phyloP scores from a whole-genome alignment of 495 filamentous ascomycete genomes.

The Alectoria sarmentosa region DNA sequence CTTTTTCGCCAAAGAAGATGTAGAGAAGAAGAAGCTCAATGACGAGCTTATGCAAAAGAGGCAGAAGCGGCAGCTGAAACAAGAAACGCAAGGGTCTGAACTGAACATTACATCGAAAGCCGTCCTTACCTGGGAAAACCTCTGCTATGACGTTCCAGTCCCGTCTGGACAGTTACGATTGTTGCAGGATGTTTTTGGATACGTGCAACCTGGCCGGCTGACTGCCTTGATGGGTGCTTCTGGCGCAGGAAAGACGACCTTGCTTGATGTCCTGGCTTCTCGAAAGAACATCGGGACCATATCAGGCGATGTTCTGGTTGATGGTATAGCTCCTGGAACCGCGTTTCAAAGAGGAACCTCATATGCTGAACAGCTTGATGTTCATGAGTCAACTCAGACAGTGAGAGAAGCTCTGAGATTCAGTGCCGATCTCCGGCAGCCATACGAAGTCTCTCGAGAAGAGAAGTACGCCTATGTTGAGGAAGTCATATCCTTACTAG shows the following conservation, averaged over 20 bases:
- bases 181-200: neutral
- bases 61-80: neutral
- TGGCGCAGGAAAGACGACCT: neutral
- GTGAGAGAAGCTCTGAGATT: conserved; percentile 56
- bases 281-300: neutral
- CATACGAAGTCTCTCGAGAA: conserved; percentile 36
- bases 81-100: neutral
- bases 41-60: neutral
- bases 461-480: conserved; percentile 58
- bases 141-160: neutral
- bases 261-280: neutral
- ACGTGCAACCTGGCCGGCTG: neutral
- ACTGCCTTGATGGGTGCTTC: neutral
- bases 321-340: neutral
- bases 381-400: conserved; percentile 29
- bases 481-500: conserved; percentile 50
- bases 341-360: no score
- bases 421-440: conserved; percentile 50
- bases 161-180: neutral
- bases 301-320: neutral
- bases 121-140: neutral
- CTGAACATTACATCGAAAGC: neutral
- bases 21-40: neutral
- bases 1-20: neutral
- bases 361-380: neutral